phyloP scores from a whole-genome alignment of 352 stramenopile species.

The Pythium plurisporium region DNA sequence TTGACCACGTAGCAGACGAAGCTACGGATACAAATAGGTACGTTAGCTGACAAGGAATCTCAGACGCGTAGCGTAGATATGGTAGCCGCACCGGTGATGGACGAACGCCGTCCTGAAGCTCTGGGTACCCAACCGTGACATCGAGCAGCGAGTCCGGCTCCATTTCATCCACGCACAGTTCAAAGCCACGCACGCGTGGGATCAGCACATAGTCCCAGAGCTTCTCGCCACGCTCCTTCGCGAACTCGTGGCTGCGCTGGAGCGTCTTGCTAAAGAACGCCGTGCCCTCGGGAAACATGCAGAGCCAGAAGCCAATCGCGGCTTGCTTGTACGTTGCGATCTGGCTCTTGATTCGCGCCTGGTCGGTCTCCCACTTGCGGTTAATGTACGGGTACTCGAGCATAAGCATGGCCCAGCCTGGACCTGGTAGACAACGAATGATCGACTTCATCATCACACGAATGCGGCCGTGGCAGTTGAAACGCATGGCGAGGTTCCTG shows the following conservation, averaged over 20 bases:
- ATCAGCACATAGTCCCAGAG: slow-evolving; percentile 67
- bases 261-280: slow-evolving; percentile 68
- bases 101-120: slow-evolving; percentile 60
- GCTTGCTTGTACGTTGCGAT: slow-evolving; percentile 55
- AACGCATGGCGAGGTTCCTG: slow-evolving; percentile 52
- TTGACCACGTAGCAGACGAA: slow-evolving; percentile 58
- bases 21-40: too few species aligned
- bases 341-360: slow-evolving; percentile 36
- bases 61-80: too few species aligned
- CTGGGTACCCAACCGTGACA: slow-evolving; percentile 70
- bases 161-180: slow-evolving; percentile 60
- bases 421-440: slow-evolving; percentile 51
- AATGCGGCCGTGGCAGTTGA: slow-evolving; percentile 64
- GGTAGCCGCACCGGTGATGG: slow-evolving; percentile 67
- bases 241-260: slow-evolving; percentile 54
- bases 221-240: slow-evolving; percentile 35
- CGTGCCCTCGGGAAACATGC: slow-evolving; percentile 81
- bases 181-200: slow-evolving; percentile 60
- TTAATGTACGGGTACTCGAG: slow-evolving; percentile 72
- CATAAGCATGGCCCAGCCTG: slow-evolving; percentile 66
- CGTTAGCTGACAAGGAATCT: too few species aligned
- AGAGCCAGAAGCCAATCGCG: slow-evolving; percentile 45
- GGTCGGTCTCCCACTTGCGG: slow-evolving; percentile 65
- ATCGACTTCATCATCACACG: slow-evolving; percentile 77
- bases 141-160: slow-evolving; percentile 68